A percentile compares a stretch with the other conserved stretches of the same genome.
phyloP scores from a whole-genome alignment of 495 filamentous ascomycete species.

The Bryoglossum gracile region DNA sequence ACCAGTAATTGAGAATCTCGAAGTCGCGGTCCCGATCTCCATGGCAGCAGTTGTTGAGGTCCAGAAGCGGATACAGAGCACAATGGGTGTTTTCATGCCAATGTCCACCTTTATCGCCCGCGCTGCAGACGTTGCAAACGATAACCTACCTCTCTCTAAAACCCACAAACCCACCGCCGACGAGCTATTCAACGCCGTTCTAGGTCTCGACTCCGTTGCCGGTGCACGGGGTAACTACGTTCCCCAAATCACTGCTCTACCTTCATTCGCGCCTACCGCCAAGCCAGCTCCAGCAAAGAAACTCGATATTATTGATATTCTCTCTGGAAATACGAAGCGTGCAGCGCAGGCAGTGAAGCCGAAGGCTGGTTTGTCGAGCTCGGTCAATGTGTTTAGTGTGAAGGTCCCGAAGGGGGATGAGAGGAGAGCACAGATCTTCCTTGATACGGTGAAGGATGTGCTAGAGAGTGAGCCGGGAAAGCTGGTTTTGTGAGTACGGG shows the following conservation, averaged over 20 bases:
- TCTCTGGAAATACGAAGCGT: conserved; percentile 42
- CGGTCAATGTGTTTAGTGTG: conserved; percentile 75
- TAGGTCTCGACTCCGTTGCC: conserved; percentile 58
- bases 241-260: conserved; percentile 64
- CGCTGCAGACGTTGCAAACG: conserved; percentile 78
- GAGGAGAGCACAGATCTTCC: conserved; percentile 68
- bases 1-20: conserved; percentile 39
- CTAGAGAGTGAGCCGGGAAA: conserved; percentile 77
- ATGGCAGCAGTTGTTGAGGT: conserved; percentile 67
- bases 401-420: conserved; percentile 70
- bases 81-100: conserved; percentile 70
- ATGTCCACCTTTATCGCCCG: conserved; percentile 80
- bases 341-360: conserved; percentile 19
- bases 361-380: conserved; percentile 26
- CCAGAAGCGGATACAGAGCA: conserved; percentile 70
- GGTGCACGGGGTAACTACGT: conserved; percentile 53
- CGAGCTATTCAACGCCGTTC: conserved; percentile 82
- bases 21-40: conserved; percentile 66
- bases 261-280: conserved; percentile 29
- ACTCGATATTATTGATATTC: conserved; percentile 71
- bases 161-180: conserved; percentile 56
- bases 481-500: conserved; percentile 50
- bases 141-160: conserved; percentile 63
- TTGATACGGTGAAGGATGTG: conserved; percentile 73
- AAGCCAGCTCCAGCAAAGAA: conserved; percentile 29